A percentile compares a stretch with the other conserved stretches of the same genome.
These are phyloP conservation scores for Aspergillus sp. DNA, from an alignment of 2,329 filamentous ascomycete genomes.

Conservation along the genomic window DNA sequence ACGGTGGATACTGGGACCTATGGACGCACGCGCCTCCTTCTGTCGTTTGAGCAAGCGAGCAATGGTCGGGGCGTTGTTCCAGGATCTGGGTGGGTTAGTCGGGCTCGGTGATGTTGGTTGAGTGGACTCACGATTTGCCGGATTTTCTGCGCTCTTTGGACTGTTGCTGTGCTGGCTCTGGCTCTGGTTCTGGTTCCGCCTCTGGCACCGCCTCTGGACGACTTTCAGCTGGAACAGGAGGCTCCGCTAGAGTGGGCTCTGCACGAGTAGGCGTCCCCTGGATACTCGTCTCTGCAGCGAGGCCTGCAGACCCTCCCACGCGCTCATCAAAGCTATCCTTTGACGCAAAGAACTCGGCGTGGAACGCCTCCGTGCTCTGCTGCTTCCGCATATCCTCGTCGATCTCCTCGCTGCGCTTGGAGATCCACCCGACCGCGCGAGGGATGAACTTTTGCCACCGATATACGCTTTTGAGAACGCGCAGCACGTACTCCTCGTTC, in stretches of 20 bases:
- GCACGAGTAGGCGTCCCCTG: background rate
- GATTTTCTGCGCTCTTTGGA: slow-evolving; percentile 13
- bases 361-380: slow-evolving; percentile 41
- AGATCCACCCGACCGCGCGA: slow-evolving; percentile 48
- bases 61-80: slow-evolving; percentile 10
- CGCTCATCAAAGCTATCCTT: slow-evolving; percentile 1
- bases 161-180: background rate
- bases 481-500: slow-evolving; percentile 22
- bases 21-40: background rate
- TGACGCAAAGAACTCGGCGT: slow-evolving; percentile 22
- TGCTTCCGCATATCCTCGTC: slow-evolving; percentile 38
- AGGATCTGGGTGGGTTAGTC: slow-evolving; percentile 13
- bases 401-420: slow-evolving; percentile 47
- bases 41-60: slow-evolving; percentile 13
- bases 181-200: background rate
- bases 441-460: slow-evolving; percentile 51
- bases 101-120: background rate
- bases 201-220: background rate
- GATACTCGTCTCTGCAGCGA: background rate
- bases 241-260: background rate
- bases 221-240: background rate
- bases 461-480: slow-evolving; percentile 45
- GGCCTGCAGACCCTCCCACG: slow-evolving; percentile 18
- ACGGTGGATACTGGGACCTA: no score
- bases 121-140: slow-evolving; percentile 13